Evolutionary conservation across 768 basidiomycete genomes (phyloP), one percentile per base, ranked within the genome.

Genomic region (Mycena latifolia): DNA sequence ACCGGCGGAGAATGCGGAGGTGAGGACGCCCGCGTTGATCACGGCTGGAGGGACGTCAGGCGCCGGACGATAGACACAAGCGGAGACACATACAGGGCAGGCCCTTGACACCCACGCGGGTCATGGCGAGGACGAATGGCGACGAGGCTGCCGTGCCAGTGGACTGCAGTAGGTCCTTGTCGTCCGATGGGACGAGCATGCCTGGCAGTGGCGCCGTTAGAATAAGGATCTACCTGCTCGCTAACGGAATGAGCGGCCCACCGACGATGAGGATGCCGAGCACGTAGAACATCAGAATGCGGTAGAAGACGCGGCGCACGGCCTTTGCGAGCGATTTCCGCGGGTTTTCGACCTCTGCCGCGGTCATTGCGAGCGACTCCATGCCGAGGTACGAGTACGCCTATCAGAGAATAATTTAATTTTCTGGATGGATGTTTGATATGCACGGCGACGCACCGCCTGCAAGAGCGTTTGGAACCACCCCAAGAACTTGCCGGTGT

Each of bases 81-180:
- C 41, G 20, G 29, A 24, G 20, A 22, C 18, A 50, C 73, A 67
- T 22, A 79, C 65, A 61, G 0, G 65, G 65, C n/a, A 66, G 47
- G n/a, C 33, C 87, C 75, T 85, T 87, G 74, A 90, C 85, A 12
- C 90, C 88, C 8, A 87, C 86, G 24, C 82, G 78, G 43, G 77
- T 80, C 70, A 92, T 87, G 27, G 90, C 92, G 62, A 93, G 85
- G 41, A 93, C 91, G 76, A 92, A 93, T 0, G 92, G 92, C 31
- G 89, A 91, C 43, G 86, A 78, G 1, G 85, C 88, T 18, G 82
- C 88, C 22, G 82, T 75, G 8, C 73, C 71, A 52, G 75, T 71
- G 24, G 70, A 54, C 35, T 63, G 60, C 27, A 70, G 69, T 33
- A 79, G 74, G 45, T 68, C 67, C 0, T 78, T 74, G 71, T 92